Evolutionary conservation across 345 rosid species (phyloP).

Genomic region (Adansonia digitata): DNA sequence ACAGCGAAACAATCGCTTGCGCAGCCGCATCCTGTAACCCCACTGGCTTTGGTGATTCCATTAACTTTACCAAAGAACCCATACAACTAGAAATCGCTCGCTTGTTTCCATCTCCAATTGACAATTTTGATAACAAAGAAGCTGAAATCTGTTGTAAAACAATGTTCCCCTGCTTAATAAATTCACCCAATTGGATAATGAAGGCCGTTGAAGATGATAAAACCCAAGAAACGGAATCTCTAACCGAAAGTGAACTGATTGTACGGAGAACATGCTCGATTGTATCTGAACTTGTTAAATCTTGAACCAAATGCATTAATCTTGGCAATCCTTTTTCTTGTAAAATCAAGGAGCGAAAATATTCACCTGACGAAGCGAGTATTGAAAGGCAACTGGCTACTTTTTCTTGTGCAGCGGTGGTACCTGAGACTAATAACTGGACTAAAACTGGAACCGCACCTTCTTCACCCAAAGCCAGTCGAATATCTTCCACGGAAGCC

Average conservation of each 20-base stretch:
- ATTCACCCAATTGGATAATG: conserved; percentile 50
- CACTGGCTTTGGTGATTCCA: conserved; percentile 69
- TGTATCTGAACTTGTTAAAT: conserved; percentile 37
- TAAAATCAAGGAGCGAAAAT: conserved; percentile 46
- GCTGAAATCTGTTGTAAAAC: conserved; percentile 52
- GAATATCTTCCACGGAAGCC: conserved; percentile 52
- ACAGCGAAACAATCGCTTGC: conserved; percentile 43
- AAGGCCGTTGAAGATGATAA: conserved; percentile 60
- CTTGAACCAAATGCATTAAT: conserved; percentile 44
- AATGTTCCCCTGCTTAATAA: conserved; percentile 48
- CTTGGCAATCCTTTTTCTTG: conserved; percentile 59
- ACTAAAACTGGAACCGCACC: conserved; percentile 61
- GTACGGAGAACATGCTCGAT: conserved; percentile 46
- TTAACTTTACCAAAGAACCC: conserved; percentile 50
- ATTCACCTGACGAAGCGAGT: conserved; percentile 62
- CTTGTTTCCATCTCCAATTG: conserved; percentile 65
- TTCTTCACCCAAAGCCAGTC: conserved; percentile 58
- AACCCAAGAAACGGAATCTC: conserved; percentile 30
- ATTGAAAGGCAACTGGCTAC: conserved; percentile 45
- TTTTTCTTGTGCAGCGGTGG: conserved; percentile 41
- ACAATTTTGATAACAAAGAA: conserved; percentile 39
- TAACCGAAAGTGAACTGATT: conserved; percentile 35
- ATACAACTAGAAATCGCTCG: conserved; percentile 57
- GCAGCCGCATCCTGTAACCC: conserved; percentile 67
- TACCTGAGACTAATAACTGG: conserved; percentile 36